Percentiles rank a stretch among this genome's conserved stretches.
Conservation (phyloP, 2,329 filamentous ascomycete species). For the Aschersonia sp. region DNA sequence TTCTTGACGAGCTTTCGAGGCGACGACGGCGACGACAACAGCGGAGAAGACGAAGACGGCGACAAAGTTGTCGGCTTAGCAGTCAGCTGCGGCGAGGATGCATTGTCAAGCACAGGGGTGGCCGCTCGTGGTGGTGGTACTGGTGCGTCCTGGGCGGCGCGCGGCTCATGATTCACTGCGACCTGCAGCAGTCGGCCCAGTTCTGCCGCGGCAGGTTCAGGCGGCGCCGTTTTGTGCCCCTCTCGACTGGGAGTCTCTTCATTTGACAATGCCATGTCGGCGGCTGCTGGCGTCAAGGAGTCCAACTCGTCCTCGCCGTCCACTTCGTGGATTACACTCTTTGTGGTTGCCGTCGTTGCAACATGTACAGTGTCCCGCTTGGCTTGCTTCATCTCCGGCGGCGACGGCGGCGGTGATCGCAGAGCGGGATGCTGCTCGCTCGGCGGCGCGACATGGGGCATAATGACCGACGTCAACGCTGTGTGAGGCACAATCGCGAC, state of each 20-base stretch:
- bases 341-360: slow-evolving; percentile 17
- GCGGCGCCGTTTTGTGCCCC: neutral
- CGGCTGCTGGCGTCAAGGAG: too few species aligned
- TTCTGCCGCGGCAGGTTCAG: neutral
- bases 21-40: neutral
- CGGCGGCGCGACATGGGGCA: slow-evolving; percentile 24
- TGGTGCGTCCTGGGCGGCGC: neutral
- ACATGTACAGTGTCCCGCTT: slow-evolving; percentile 43
- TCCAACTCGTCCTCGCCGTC: slow-evolving; percentile 21
- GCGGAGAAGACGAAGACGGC: neutral
- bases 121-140: slow-evolving; percentile 1
- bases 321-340: slow-evolving; percentile 23
- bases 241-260: neutral
- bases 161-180: slow-evolving; percentile 1
- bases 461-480: slow-evolving; percentile 5
- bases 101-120: neutral
- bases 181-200: neutral
- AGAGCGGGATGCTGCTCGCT: slow-evolving; percentile 39
- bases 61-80: neutral
- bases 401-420: slow-evolving; percentile 13
- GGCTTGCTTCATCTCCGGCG: slow-evolving; percentile 21
- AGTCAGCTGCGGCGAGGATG: neutral
- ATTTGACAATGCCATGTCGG: neutral
- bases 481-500: slow-evolving; percentile 13
- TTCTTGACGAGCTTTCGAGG: slow-evolving; percentile 11